These are phyloP conservation scores for Allium sativum DNA, from an alignment of 106 monocot species.

Conservation along the genomic window DNA sequence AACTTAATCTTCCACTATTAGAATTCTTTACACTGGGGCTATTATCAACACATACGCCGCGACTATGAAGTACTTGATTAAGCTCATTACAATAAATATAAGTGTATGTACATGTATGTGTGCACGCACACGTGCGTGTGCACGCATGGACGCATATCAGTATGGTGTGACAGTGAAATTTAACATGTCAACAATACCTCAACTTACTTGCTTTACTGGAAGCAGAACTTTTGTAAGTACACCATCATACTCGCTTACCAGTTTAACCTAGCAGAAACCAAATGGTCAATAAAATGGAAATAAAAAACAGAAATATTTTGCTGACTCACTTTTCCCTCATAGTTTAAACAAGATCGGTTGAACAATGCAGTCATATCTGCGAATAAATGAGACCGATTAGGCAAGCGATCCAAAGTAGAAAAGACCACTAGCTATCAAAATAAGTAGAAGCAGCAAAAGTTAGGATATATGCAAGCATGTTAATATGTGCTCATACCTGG, in stretches of 20 bases:
- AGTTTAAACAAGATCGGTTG: slow-evolving; percentile 60
- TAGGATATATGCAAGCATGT: neutral
- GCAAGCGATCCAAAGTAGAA: neutral
- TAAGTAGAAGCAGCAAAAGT: neutral
- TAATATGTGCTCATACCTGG: slow-evolving; percentile 40
- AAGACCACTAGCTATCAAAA: neutral
- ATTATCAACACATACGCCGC: neutral
- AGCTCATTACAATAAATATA: neutral
- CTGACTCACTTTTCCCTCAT: slow-evolving; percentile 80
- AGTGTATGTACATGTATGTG: too few species aligned
- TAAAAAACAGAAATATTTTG: neutral
- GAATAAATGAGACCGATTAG: slow-evolving; percentile 3
- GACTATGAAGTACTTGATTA: neutral
- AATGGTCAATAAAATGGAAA: neutral
- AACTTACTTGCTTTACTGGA: slow-evolving; percentile 61
- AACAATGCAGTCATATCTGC: slow-evolving; percentile 91
- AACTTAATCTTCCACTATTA: too few species aligned
- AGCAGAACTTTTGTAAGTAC: slow-evolving; percentile 76
- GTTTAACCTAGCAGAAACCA: slow-evolving; percentile 53
- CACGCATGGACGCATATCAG: too few species aligned
- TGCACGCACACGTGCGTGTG: too few species aligned
- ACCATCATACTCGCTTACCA: slow-evolving; percentile 51
- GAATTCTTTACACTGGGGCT: neutral
- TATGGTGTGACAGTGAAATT: neutral
- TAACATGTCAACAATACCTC: neutral